phyloP scores from a whole-genome alignment of 345 rosid species.

The Angophora floribunda region DNA sequence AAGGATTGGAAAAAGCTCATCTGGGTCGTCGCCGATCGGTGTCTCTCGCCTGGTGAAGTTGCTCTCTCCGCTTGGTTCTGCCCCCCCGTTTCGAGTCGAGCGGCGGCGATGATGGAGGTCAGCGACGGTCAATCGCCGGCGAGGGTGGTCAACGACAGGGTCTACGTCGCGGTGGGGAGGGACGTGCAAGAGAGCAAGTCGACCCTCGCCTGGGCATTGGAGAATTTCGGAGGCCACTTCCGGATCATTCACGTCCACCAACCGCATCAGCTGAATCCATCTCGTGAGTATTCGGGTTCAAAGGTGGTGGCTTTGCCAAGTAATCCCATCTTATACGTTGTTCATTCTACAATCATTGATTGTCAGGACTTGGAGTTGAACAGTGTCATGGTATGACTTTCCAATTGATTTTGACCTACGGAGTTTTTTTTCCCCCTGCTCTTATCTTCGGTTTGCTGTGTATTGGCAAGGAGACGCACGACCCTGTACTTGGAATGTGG shows the following conservation, averaged over 20 bases:
- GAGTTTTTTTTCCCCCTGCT: not conserved
- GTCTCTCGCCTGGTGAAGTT: not conserved
- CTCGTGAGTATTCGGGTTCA: not conserved
- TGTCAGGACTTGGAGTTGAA: not conserved
- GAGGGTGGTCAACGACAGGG: conserved; percentile 18
- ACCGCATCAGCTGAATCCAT: not conserved
- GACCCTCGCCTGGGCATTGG: conserved; percentile 45
- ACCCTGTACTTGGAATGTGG: not conserved
- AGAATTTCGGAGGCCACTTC: conserved; percentile 22
- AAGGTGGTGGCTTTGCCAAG: not conserved
- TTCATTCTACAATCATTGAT: not conserved
- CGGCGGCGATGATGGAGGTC: not conserved
- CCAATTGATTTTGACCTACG: not conserved
- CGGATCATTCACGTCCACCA: conserved; percentile 30
- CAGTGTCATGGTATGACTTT: not conserved
- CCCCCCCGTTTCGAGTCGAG: not conserved
- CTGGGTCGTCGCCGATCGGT: not conserved
- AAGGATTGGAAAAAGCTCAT: not conserved
- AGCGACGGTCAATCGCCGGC: conserved; percentile 5
- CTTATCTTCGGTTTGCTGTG: not conserved
- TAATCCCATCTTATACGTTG: not conserved
- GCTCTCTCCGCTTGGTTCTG: not conserved
- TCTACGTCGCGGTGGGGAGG: conserved; percentile 54
- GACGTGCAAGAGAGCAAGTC: conserved; percentile 31
- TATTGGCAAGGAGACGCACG: not conserved